These are phyloP conservation scores for Geosmithia putterillii DNA, from an alignment of 2,329 filamentous ascomycete genomes.

Conservation along the genomic window DNA sequence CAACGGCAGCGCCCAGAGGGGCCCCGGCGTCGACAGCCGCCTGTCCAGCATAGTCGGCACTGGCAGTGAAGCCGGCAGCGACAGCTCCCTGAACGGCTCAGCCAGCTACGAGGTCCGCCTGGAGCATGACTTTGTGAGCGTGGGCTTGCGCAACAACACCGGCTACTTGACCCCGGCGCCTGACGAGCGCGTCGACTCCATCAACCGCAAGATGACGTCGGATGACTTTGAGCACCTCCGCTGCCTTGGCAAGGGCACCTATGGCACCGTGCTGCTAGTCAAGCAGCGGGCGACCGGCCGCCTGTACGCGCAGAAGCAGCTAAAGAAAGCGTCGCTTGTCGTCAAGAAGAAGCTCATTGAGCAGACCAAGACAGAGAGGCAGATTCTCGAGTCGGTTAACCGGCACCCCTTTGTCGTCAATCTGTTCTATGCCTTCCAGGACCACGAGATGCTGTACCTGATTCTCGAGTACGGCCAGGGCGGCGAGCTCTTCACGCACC, in stretches of 20 bases:
- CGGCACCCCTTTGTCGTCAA: conserved; percentile 97
- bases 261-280: conserved; percentile 87
- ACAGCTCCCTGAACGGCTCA: conserved; percentile 51
- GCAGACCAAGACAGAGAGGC: conserved; percentile 93
- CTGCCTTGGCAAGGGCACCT: conserved; percentile 92
- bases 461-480: conserved; percentile 97
- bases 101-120: conserved; percentile 79
- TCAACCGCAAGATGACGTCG: conserved; percentile 74
- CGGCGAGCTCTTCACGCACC: conserved; percentile 91
- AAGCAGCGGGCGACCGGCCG: conserved; percentile 80
- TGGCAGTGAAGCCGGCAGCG: conserved; percentile 38
- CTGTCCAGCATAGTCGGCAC: conserved; percentile 39
- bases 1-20: conserved; percentile 11
- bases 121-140: conserved; percentile 74
- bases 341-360: conserved; percentile 94
- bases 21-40: conserved; percentile 23
- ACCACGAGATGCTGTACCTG: conserved; percentile 92
- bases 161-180: conserved; percentile 22
- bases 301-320: conserved; percentile 95
- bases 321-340: conserved; percentile 90
- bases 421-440: conserved; percentile 95
- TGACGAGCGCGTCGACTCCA: conserved; percentile 40
- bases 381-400: conserved; percentile 91
- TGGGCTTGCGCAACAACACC: conserved; percentile 35
- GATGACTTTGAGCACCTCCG: conserved; percentile 83